These are phyloP conservation scores for Potentilla sterilis DNA, from an alignment of 306 rosid genomes.

Conservation along the genomic window DNA sequence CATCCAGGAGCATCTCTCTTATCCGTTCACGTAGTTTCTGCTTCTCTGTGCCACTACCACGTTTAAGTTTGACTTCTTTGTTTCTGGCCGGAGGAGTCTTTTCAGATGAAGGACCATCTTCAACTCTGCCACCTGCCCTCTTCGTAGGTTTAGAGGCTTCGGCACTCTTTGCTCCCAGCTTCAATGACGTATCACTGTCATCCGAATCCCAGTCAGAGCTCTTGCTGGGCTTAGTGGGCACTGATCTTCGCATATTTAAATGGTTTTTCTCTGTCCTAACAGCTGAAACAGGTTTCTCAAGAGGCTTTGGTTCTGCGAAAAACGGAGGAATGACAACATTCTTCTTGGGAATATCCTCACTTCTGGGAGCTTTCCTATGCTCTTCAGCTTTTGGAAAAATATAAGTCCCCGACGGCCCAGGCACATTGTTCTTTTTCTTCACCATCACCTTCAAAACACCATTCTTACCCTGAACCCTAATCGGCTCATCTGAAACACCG, in stretches of 20 bases:
- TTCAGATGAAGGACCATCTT: conserved; percentile 56
- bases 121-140: conserved; percentile 46
- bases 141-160: conserved; percentile 45
- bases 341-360: conserved; percentile 48
- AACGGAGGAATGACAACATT: conserved; percentile 40
- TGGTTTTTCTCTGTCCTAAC: conserved; percentile 51
- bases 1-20: conserved; percentile 77
- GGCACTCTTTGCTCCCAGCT: conserved; percentile 45
- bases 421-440: conserved; percentile 56
- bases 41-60: conserved; percentile 94
- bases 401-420: conserved; percentile 41
- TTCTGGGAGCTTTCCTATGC: conserved; percentile 45
- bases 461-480: conserved; percentile 92
- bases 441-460: conserved; percentile 95
- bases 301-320: conserved; percentile 40
- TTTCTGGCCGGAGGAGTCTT: conserved; percentile 38
- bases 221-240: conserved; percentile 53
- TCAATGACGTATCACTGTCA: conserved; percentile 62
- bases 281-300: conserved; percentile 42
- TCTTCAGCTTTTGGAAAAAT: conserved; percentile 48
- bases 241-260: conserved; percentile 38
- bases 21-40: conserved; percentile 87
- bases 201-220: conserved; percentile 58
- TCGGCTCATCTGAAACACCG: conserved; percentile 59
- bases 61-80: conserved; percentile 73